Evolutionary conservation across 192 early-diverging fungal genomes (phyloP).

Genomic region (Coemansia sp.): DNA sequence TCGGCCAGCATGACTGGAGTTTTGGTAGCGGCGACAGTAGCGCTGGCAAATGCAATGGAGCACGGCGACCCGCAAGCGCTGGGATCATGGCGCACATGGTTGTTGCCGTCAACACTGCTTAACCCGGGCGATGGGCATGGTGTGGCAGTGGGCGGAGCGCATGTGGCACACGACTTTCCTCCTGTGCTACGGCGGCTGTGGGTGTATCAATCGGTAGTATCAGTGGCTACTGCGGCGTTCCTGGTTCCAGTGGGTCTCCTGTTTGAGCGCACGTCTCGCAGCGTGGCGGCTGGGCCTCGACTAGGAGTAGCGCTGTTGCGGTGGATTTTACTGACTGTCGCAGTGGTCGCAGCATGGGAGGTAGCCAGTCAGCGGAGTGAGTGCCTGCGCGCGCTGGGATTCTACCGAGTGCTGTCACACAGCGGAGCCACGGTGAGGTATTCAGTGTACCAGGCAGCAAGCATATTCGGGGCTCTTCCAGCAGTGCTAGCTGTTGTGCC

Average conservation of each 20-base stretch:
- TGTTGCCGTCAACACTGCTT: slow-evolving; percentile 45
- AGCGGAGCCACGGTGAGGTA: slow-evolving; percentile 41
- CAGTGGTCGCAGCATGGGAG: slow-evolving; percentile 24
- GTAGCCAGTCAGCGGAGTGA: slow-evolving; percentile 20
- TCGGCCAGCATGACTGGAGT: slow-evolving; percentile 38
- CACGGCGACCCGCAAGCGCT: slow-evolving; percentile 30
- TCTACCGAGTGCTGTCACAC: slow-evolving; percentile 26
- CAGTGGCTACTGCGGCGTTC: slow-evolving; percentile 24
- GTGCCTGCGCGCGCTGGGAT: slow-evolving; percentile 24
- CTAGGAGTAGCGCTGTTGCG: slow-evolving; percentile 23
- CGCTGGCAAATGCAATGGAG: slow-evolving; percentile 52
- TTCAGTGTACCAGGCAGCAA: slow-evolving; percentile 32
- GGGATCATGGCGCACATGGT: slow-evolving; percentile 48
- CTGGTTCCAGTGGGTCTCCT: slow-evolving; percentile 39
- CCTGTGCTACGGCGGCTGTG: slow-evolving; percentile 49
- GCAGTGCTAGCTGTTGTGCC: slow-evolving; percentile 38
- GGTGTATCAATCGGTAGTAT: slow-evolving; percentile 49
- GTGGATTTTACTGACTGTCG: slow-evolving; percentile 17
- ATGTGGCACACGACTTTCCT: slow-evolving; percentile 48
- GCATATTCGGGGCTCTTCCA: slow-evolving; percentile 40
- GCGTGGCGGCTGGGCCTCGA: slow-evolving; percentile 26
- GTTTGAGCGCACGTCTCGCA: slow-evolving; percentile 42
- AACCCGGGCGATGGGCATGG: slow-evolving; percentile 26
- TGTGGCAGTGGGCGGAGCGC: slow-evolving; percentile 19
- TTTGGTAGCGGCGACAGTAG: slow-evolving; percentile 35